Evolutionary conservation across 139 green algal genomes (phyloP).

Genomic region (Chloropicon primus): DNA sequence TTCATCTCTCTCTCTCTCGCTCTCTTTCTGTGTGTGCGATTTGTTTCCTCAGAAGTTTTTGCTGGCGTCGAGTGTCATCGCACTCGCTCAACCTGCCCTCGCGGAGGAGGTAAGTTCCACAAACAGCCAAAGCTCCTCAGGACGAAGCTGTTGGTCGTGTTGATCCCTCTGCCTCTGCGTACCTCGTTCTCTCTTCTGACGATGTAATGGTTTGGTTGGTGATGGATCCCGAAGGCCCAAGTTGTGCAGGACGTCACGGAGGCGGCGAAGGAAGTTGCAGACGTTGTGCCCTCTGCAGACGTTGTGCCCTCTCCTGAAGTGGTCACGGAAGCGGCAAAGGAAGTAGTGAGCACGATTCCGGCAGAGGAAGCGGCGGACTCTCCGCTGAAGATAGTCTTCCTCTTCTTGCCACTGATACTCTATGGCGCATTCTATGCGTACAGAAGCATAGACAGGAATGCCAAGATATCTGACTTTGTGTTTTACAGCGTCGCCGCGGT

Average conservation of each 20-base stretch:
- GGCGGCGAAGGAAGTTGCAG: background rate
- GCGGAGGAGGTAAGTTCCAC: background rate
- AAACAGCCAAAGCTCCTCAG: too few species aligned
- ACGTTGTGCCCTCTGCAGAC: background rate
- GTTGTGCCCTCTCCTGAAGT: too few species aligned
- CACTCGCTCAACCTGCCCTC: background rate
- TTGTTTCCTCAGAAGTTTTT: background rate
- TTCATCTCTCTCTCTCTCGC: too few species aligned
- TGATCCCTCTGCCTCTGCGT: too few species aligned
- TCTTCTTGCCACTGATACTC: background rate
- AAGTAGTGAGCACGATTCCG: too few species aligned
- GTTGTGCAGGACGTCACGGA: background rate
- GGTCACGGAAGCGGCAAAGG: too few species aligned
- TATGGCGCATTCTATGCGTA: background rate
- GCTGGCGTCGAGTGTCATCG: background rate
- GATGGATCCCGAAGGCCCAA: background rate
- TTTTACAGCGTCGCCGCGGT: background rate
- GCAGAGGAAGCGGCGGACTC: too few species aligned
- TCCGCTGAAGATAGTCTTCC: background rate
- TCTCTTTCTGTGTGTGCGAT: too few species aligned
- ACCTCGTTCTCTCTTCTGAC: too few species aligned
- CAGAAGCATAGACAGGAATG: background rate
- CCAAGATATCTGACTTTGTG: background rate
- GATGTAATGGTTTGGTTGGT: too few species aligned
- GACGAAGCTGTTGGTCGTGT: too few species aligned